These are phyloP conservation scores for Trypanosomatidae sp. DNA, from an alignment of 208 protist genomes.

Conservation along the genomic window DNA sequence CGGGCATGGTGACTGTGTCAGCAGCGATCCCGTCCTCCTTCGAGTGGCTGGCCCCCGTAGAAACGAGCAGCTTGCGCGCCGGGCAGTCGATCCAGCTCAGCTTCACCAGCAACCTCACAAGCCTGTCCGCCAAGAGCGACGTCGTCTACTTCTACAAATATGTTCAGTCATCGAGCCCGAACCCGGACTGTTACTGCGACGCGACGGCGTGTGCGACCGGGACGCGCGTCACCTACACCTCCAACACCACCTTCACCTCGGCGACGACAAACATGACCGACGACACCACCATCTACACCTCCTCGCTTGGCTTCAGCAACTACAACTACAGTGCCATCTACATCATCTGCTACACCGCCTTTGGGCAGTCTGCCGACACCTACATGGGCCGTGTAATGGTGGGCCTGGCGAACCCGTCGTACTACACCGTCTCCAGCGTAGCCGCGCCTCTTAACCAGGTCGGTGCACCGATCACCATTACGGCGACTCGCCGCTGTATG, in stretches of 20 bases:
- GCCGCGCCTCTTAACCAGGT: constrained; percentile 43
- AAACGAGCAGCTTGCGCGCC: constrained; percentile 40
- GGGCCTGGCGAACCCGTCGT: constrained; percentile 76
- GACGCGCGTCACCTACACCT: constrained; percentile 36
- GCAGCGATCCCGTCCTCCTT: constrained; percentile 49
- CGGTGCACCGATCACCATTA: constrained; percentile 59
- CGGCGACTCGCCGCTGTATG: constrained; percentile 55
- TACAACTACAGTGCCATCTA: constrained; percentile 72
- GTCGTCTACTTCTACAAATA: constrained; percentile 81
- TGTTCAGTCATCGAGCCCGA: constrained; percentile 29
- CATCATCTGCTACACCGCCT: constrained; percentile 72
- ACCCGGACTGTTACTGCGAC: constrained; percentile 80
- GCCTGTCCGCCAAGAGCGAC: constrained; percentile 41
- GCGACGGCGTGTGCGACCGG: constrained; percentile 42
- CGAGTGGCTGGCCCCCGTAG: constrained; percentile 18
- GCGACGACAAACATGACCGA: constrained; percentile 22
- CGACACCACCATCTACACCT: constrained; percentile 37
- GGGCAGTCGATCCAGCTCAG: constrained; percentile 38
- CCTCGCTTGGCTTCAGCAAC: constrained; percentile 72
- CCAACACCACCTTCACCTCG: constrained; percentile 16
- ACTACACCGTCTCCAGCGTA: constrained; percentile 68
- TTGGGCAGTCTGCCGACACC: constrained; percentile 33
- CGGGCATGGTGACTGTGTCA: constrained; percentile 38
- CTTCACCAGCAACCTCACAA: constrained; percentile 47
- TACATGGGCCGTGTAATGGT: constrained; percentile 78